These are phyloP conservation scores for Peribolospora kevripleyi DNA, from an alignment of 768 basidiomycete genomes.

Conservation along the genomic window DNA sequence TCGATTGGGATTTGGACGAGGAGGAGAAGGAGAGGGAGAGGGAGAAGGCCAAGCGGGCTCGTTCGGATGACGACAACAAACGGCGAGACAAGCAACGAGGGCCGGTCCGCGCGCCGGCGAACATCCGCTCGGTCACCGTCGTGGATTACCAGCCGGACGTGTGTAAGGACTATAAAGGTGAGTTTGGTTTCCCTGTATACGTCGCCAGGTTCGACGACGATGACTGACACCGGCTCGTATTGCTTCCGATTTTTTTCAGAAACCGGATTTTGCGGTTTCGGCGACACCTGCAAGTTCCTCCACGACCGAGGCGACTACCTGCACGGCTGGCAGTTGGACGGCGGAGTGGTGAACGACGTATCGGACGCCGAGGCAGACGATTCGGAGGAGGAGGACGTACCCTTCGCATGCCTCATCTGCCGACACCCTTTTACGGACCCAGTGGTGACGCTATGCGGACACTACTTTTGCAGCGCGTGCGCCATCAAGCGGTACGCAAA, in stretches of 20 bases:
- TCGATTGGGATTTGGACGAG: too few species aligned
- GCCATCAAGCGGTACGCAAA: conserved; percentile 84
- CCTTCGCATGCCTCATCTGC: conserved; percentile 96
- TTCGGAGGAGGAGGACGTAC: conserved; percentile 63
- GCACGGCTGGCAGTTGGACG: conserved; percentile 93
- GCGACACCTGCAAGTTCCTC: conserved; percentile 90
- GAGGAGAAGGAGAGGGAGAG: too few species aligned
- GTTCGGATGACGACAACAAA: too few species aligned
- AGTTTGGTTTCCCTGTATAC: conserved; percentile 15
- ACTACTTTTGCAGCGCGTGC: conserved; percentile 86
- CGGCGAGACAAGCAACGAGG: too few species aligned
- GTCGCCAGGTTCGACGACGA: background rate
- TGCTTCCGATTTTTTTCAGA: conserved; percentile 29
- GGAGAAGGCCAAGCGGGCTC: too few species aligned
- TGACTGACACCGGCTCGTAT: background rate
- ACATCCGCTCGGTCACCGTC: conserved; percentile 82
- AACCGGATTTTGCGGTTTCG: conserved; percentile 96
- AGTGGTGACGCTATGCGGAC: conserved; percentile 82
- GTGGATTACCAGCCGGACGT: conserved; percentile 97
- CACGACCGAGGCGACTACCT: conserved; percentile 82
- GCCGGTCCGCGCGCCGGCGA: conserved; percentile 18
- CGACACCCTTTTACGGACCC: conserved; percentile 85
- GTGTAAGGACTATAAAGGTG: conserved; percentile 98
- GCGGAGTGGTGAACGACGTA: conserved; percentile 27
- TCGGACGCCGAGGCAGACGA: conserved; percentile 32